These are phyloP conservation scores for Tilletia walkeri DNA, from an alignment of 1,284 basidiomycete species.

Conservation along the genomic window DNA sequence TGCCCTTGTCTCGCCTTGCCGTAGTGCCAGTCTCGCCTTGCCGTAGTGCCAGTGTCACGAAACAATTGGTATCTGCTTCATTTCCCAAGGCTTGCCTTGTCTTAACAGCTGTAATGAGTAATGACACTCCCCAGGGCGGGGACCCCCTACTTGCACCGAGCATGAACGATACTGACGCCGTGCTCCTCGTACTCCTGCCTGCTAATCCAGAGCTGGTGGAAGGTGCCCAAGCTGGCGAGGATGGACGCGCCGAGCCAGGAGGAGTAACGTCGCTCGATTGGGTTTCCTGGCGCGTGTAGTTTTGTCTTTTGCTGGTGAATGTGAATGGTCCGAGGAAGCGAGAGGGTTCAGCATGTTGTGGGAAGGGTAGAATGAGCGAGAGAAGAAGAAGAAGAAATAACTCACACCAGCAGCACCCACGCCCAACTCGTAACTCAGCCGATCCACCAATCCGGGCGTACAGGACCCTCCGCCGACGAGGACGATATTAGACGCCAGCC, in stretches of 20 bases:
- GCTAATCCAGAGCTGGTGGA: conserved; percentile 55
- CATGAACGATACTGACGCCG: conserved; percentile 49
- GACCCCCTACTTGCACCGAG: conserved; percentile 42
- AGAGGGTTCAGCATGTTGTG: conserved; percentile 15
- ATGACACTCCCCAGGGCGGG: not conserved
- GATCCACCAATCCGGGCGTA: conserved; percentile 80
- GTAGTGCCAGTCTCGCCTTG: too few relatives aligned
- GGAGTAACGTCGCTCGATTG: conserved; percentile 49
- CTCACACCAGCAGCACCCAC: conserved; percentile 70
- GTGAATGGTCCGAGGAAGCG: conserved; percentile 10
- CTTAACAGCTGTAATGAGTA: too few relatives aligned
- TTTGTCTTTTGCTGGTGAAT: conserved; percentile 45
- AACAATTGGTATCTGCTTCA: too few relatives aligned
- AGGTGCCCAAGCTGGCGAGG: conserved; percentile 50
- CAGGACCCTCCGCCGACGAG: conserved; percentile 87
- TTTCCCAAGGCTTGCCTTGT: too few relatives aligned
- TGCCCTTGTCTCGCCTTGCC: too few relatives aligned
- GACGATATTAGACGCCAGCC: conserved; percentile 87
- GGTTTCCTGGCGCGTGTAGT: conserved; percentile 53
- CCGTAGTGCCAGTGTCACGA: too few relatives aligned
- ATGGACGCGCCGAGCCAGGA: conserved; percentile 54
- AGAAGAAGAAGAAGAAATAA: not conserved
- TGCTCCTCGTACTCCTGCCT: conserved; percentile 55
- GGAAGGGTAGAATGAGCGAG: conserved; percentile 24
- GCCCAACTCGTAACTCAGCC: conserved; percentile 75